Evolutionary conservation across 164 flowering plant genomes (phyloP).

Genomic region (Annona squamosa): DNA sequence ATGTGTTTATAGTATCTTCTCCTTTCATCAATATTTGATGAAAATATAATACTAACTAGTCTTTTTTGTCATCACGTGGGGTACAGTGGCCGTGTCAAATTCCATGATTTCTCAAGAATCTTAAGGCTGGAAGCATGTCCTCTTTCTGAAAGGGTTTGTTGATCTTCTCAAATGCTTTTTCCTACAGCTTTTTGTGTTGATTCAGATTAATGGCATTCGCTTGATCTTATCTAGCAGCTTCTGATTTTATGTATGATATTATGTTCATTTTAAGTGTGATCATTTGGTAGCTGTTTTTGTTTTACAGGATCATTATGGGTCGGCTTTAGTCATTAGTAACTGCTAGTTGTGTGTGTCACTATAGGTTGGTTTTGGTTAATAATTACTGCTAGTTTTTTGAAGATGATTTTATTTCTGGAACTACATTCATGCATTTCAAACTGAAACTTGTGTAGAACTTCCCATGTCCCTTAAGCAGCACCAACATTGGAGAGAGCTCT

Average conservation of each 20-base stretch:
- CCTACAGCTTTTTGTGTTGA: background rate
- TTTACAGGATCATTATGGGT: background rate
- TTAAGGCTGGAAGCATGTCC: conserved; percentile 48
- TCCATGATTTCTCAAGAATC: conserved; percentile 48
- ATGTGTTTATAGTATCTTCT: background rate
- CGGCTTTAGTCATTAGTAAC: background rate
- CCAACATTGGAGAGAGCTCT: no score
- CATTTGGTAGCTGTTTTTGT: background rate
- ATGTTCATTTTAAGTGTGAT: background rate
- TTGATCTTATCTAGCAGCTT: background rate
- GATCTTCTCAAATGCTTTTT: background rate
- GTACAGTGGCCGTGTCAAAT: conserved; percentile 66
- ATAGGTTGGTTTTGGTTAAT: no score
- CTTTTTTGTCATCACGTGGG: conserved; percentile 9
- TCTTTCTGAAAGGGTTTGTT: conserved; percentile 68
- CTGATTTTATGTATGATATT: background rate
- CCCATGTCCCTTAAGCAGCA: no score
- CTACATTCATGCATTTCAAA: no score
- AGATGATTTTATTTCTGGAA: no score
- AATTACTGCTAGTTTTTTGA: no score
- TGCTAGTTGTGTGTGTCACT: no score
- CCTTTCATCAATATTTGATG: background rate
- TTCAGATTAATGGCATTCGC: background rate
- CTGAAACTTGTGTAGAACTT: no score
- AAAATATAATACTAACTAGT: background rate